Evolutionary conservation across 208 protist species (phyloP).

Genomic region (Angomonas ambiguus): DNA sequence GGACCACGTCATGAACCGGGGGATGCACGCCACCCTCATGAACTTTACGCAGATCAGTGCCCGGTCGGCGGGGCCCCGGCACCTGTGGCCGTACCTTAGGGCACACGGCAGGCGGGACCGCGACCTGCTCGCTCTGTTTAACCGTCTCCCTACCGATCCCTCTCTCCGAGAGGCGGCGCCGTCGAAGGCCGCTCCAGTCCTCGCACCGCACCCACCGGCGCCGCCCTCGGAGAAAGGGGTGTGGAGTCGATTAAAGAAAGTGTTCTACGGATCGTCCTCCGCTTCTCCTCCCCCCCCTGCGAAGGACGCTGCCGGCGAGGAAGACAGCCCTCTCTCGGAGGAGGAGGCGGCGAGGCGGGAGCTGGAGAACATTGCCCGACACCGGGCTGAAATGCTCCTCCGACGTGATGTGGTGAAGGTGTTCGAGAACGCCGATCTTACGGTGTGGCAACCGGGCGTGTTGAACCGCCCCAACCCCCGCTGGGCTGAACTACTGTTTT

Average conservation of each 20-base stretch:
- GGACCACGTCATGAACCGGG: slow-evolving; percentile 16
- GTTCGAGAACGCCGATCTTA: slow-evolving; percentile 45
- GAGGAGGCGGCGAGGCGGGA: slow-evolving; percentile 1
- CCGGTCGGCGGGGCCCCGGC: slow-evolving; percentile 31
- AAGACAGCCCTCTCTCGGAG: neutral
- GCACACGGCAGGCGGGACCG: slow-evolving; percentile 38
- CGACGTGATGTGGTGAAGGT: slow-evolving; percentile 52
- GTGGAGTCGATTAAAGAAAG: no score
- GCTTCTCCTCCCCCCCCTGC: no score
- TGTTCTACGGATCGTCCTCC: no score
- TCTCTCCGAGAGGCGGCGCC: neutral
- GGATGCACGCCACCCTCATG: slow-evolving; percentile 31
- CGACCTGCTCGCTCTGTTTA: slow-evolving; percentile 43
- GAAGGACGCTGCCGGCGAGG: neutral
- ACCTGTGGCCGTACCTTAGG: slow-evolving; percentile 45
- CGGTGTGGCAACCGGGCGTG: slow-evolving; percentile 54
- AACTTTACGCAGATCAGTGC: slow-evolving; percentile 57
- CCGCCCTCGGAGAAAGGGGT: no score
- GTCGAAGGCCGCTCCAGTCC: no score
- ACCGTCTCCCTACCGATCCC: slow-evolving; percentile 7
- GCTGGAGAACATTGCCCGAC: slow-evolving; percentile 24
- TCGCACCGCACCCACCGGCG: neutral
- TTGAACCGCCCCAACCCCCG: slow-evolving; percentile 23
- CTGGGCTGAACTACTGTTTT: slow-evolving; percentile 26
- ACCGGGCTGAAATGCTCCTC: slow-evolving; percentile 44